Evolutionary conservation across 495 filamentous ascomycete species (phyloP).

Genomic region (Penicillium riverlandense): DNA sequence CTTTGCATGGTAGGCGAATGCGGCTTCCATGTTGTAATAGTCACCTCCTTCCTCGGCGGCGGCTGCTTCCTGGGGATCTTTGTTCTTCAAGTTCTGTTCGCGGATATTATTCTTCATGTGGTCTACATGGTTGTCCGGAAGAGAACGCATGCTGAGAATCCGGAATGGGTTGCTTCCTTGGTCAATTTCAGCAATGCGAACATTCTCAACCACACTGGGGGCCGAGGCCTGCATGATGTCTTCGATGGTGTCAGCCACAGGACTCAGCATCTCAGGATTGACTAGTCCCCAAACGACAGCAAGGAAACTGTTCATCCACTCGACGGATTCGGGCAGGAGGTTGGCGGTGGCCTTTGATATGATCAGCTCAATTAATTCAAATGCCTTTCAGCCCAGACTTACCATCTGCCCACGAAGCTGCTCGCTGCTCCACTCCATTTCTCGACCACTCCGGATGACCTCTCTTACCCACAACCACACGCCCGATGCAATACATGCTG

Average conservation of each 20-base stretch:
- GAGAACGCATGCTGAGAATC: slow-evolving; percentile 80
- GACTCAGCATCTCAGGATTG: slow-evolving; percentile 87
- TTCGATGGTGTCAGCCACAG: slow-evolving; percentile 65
- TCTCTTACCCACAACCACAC: slow-evolving; percentile 87
- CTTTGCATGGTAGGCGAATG: slow-evolving; percentile 86
- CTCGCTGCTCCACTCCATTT: slow-evolving; percentile 85
- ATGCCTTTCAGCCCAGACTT: slow-evolving; percentile 12
- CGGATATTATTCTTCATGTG: slow-evolving; percentile 74
- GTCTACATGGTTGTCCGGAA: slow-evolving; percentile 74
- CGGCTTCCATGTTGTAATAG: slow-evolving; percentile 91
- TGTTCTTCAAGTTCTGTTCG: slow-evolving; percentile 67
- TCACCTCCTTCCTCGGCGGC: slow-evolving; percentile 88
- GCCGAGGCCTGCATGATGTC: slow-evolving; percentile 97
- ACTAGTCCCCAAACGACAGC: slow-evolving; percentile 79
- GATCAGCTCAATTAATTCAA: background rate
- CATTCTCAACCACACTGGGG: slow-evolving; percentile 83
- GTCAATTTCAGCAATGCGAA: slow-evolving; percentile 91
- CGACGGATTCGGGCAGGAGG: slow-evolving; percentile 84
- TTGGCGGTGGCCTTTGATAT: slow-evolving; percentile 59
- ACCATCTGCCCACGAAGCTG: slow-evolving; percentile 75
- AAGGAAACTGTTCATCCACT: slow-evolving; percentile 89
- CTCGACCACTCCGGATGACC: slow-evolving; percentile 69
- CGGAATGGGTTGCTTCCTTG: slow-evolving; percentile 86
- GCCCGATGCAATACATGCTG: slow-evolving; percentile 59
- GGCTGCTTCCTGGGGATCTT: slow-evolving; percentile 80